Conservation (phyloP, 108 stramenopile species). For the Nitzschia sp. region DNA sequence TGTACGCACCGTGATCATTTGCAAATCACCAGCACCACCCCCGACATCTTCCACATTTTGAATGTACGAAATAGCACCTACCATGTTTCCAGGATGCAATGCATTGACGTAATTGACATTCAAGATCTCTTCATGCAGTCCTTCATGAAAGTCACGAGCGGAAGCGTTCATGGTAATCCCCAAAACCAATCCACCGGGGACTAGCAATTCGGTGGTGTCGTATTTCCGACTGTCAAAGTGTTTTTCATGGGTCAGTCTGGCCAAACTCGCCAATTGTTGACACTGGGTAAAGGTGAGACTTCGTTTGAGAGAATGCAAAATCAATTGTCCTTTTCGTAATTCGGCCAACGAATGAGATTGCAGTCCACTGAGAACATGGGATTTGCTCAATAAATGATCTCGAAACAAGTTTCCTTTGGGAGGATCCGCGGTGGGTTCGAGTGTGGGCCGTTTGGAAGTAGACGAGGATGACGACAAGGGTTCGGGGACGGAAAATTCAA, state of each 20-base stretch:
- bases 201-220: conserved; percentile 63
- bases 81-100: conserved; percentile 75
- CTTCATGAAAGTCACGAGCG: conserved; percentile 83
- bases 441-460: conserved; percentile 21
- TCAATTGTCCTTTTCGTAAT: conserved; percentile 66
- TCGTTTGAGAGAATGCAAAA: conserved; percentile 64
- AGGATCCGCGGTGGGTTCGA: conserved; percentile 9
- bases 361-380: conserved; percentile 49
- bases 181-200: conserved; percentile 82
- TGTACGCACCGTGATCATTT: conserved; percentile 67
- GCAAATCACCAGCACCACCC: conserved; percentile 71
- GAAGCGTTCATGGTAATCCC: conserved; percentile 65
- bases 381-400: conserved; percentile 77
- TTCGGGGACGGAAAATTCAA: conserved; percentile 75
- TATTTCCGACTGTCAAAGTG: conserved; percentile 81
- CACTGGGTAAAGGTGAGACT: conserved; percentile 69
- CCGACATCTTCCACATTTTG: conserved; percentile 51
- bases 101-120: conserved; percentile 77
- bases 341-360: conserved; percentile 67
- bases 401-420: conserved; percentile 53
- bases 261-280: conserved; percentile 79
- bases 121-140: conserved; percentile 80
- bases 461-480: conserved; percentile 20
- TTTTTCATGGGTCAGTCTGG: conserved; percentile 77
- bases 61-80: conserved; percentile 63